Evolutionary conservation across 768 basidiomycete genomes (phyloP).

Genomic region (Amanita rubescens): DNA sequence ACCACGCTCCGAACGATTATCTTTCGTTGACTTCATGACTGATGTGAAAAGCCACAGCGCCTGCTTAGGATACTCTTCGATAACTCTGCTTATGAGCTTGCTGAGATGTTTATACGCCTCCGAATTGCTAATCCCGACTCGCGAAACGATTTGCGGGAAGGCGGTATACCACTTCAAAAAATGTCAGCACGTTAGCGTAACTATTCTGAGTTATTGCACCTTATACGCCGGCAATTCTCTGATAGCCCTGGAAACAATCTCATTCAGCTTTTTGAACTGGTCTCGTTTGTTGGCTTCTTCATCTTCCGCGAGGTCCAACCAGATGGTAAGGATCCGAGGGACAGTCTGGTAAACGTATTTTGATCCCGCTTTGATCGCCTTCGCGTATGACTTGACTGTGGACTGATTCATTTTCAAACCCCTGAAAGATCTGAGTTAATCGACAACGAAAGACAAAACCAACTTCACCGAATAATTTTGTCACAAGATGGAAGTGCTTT

Average conservation of each 20-base stretch:
- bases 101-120: slow-evolving; percentile 55
- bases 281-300: slow-evolving; percentile 22
- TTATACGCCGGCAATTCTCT: slow-evolving; percentile 71
- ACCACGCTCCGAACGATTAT: slow-evolving; percentile 53
- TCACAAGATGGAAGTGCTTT: slow-evolving; percentile 44
- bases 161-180: slow-evolving; percentile 82
- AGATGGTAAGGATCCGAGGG: slow-evolving; percentile 88
- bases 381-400: slow-evolving; percentile 60
- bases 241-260: slow-evolving; percentile 45
- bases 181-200: slow-evolving; percentile 1
- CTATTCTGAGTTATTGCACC: slow-evolving; percentile 29
- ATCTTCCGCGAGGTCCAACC: slow-evolving; percentile 86
- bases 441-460: neutral
- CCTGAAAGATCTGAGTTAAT: slow-evolving; percentile 25
- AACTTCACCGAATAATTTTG: slow-evolving; percentile 36
- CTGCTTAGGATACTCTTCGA: slow-evolving; percentile 84
- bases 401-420: slow-evolving; percentile 56
- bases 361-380: slow-evolving; percentile 73
- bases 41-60: slow-evolving; percentile 90
- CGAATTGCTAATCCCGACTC: slow-evolving; percentile 69
- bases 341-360: slow-evolving; percentile 97
- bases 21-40: slow-evolving; percentile 77
- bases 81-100: slow-evolving; percentile 60
- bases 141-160: slow-evolving; percentile 94
- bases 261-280: slow-evolving; percentile 49